These are phyloP conservation scores for Coniosporium apollinis DNA, from an alignment of 495 filamentous ascomycete genomes.

Conservation along the genomic window DNA sequence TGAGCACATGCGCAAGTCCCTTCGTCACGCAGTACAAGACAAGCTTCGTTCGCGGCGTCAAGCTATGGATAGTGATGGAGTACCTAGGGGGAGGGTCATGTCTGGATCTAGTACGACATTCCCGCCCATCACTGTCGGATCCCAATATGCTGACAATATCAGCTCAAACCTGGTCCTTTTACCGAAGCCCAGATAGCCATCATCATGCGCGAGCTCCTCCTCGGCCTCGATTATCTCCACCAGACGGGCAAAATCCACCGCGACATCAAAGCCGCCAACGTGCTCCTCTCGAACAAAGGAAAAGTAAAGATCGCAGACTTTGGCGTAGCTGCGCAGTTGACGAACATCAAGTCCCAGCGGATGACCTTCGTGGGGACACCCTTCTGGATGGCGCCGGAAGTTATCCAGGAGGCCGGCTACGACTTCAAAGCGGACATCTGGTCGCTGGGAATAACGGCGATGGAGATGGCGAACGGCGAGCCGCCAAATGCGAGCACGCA, in stretches of 20 bases:
- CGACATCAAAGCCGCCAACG: conserved; percentile 93
- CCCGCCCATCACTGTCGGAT: background rate
- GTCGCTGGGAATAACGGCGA: conserved; percentile 94
- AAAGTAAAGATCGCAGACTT: conserved; percentile 97
- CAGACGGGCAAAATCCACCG: conserved; percentile 90
- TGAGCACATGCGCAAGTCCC: conserved; percentile 82
- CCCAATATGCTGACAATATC: conserved; percentile 12
- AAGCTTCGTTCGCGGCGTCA: conserved; percentile 83
- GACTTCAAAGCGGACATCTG: conserved; percentile 98
- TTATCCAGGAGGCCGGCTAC: conserved; percentile 96
- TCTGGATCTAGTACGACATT: conserved; percentile 63
- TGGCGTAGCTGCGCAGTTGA: conserved; percentile 91
- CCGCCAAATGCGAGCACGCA: conserved; percentile 94
- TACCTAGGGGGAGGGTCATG: conserved; percentile 88
- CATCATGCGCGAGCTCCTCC: conserved; percentile 77
- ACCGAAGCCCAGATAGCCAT: conserved; percentile 86
- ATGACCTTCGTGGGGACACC: conserved; percentile 98
- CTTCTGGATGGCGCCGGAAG: conserved; percentile 99
- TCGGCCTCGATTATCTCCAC: conserved; percentile 86
- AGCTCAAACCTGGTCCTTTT: conserved; percentile 88
- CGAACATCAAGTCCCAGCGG: conserved; percentile 98
- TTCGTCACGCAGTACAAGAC: conserved; percentile 95
- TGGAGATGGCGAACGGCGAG: conserved; percentile 84
- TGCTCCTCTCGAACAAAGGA: conserved; percentile 69
- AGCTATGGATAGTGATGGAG: conserved; percentile 99